A percentile compares a stretch with the other conserved stretches of the same genome.
Conservation (phyloP, 2,329 filamentous ascomycete species). For the Ceratocystis cubensis region DNA sequence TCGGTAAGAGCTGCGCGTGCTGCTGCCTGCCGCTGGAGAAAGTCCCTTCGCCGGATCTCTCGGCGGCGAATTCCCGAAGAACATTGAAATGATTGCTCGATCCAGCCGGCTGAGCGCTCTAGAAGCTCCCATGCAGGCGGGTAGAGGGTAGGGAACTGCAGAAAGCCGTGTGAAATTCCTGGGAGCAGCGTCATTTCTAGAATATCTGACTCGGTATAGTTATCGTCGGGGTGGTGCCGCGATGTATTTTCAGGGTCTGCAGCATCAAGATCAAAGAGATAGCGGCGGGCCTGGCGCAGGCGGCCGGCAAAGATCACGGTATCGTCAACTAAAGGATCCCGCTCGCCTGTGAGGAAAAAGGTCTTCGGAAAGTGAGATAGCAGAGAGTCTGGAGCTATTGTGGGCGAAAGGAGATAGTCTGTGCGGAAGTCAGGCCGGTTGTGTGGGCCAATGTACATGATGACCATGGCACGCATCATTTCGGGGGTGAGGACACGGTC, state of each 20-base stretch:
- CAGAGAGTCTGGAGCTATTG: conserved; percentile 74
- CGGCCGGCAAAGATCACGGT: conserved; percentile 91
- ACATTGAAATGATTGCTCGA: conserved; percentile 55
- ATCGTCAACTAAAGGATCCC: conserved; percentile 90
- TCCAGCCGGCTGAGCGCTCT: conserved; percentile 66
- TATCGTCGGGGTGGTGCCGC: conserved; percentile 32
- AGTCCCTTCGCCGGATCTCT: conserved; percentile 11
- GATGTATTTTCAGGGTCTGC: conserved; percentile 2
- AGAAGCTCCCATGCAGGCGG: conserved; percentile 86
- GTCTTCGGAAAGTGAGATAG: conserved; percentile 84
- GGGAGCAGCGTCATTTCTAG: conserved; percentile 73
- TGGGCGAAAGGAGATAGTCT: conserved; percentile 80
- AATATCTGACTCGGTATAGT: conserved; percentile 27
- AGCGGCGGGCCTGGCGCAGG: conserved; percentile 45
- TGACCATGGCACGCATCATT: conserved; percentile 99
- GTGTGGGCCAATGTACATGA: conserved; percentile 88
- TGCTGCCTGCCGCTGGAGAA: conserved; percentile 10
- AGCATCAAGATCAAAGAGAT: conserved; percentile 19
- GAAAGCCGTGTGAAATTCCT: conserved; percentile 82
- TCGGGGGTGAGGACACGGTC: conserved; percentile 89
- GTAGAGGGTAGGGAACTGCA: conserved; percentile 81
- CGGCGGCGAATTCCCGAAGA: conserved; percentile 11
- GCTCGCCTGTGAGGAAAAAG: conserved; percentile 87
- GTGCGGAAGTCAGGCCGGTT: conserved; percentile 85
- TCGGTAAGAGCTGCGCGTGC: background rate